phyloP scores from a whole-genome alignment of 2,329 filamentous ascomycete species.

The Fusarium equiseti region DNA sequence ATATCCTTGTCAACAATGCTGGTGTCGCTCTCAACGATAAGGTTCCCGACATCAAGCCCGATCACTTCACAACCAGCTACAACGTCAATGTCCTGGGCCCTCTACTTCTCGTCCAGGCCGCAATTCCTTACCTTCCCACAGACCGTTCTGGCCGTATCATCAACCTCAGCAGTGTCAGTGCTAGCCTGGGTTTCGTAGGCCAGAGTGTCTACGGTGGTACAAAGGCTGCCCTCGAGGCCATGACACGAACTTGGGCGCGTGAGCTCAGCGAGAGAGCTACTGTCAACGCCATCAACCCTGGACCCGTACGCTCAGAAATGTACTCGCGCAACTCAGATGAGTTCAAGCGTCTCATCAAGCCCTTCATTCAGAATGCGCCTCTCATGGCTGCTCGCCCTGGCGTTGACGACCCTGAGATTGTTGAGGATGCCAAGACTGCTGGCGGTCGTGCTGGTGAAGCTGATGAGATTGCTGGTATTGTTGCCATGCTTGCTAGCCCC shows the following conservation, averaged over 20 bases:
- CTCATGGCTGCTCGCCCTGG: slow-evolving; percentile 44
- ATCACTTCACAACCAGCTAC: slow-evolving; percentile 77
- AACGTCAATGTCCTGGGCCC: slow-evolving; percentile 84
- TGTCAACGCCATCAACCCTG: slow-evolving; percentile 67
- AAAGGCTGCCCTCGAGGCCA: slow-evolving; percentile 67
- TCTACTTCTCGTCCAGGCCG: slow-evolving; percentile 79
- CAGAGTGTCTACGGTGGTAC: slow-evolving; percentile 66
- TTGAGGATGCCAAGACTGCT: slow-evolving; percentile 46
- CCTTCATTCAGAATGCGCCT: slow-evolving; percentile 47
- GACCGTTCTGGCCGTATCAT: slow-evolving; percentile 73
- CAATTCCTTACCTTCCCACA: slow-evolving; percentile 74
- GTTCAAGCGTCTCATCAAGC: slow-evolving; percentile 48
- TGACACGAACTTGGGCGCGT: slow-evolving; percentile 67
- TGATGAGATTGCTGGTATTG: slow-evolving; percentile 44
- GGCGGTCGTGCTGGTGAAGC: slow-evolving; percentile 47
- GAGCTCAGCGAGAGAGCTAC: slow-evolving; percentile 64
- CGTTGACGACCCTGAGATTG: slow-evolving; percentile 42
- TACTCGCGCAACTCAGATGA: slow-evolving; percentile 53
- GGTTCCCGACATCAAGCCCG: slow-evolving; percentile 68
- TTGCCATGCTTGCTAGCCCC: slow-evolving; percentile 44
- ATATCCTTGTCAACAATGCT: slow-evolving; percentile 88
- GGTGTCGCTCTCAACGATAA: slow-evolving; percentile 74
- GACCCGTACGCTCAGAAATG: slow-evolving; percentile 64
- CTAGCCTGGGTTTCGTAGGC: slow-evolving; percentile 60
- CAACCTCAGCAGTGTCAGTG: slow-evolving; percentile 64